Evolutionary conservation across 1,284 basidiomycete species (phyloP).

Genomic region (Leccinum griseonigrum): DNA sequence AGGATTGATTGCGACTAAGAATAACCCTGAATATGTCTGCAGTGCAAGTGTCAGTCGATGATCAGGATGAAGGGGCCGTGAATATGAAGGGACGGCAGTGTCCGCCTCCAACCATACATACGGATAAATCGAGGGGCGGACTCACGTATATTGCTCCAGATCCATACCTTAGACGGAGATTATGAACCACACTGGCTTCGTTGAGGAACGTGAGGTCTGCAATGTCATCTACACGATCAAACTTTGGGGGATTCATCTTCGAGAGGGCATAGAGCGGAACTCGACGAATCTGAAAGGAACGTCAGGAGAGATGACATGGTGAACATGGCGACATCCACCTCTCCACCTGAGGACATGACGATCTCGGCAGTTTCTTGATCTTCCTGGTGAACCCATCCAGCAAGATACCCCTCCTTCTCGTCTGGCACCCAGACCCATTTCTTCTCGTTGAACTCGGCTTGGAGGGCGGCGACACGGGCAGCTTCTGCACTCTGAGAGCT

Average conservation of each 20-base stretch:
- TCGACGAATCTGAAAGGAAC: slow-evolving; percentile 56
- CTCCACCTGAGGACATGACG: slow-evolving; percentile 77
- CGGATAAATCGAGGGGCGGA: slow-evolving; percentile 19
- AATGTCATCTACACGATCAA: slow-evolving; percentile 97
- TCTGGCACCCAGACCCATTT: slow-evolving; percentile 97
- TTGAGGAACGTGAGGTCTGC: slow-evolving; percentile 98
- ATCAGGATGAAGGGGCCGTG: slow-evolving; percentile 1
- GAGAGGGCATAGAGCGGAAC: slow-evolving; percentile 78
- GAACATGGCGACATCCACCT: slow-evolving; percentile 44
- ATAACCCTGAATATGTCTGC: slow-evolving; percentile 93
- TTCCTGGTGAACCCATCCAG: slow-evolving; percentile 87
- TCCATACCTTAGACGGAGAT: slow-evolving; percentile 88
- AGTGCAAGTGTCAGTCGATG: slow-evolving; percentile 15
- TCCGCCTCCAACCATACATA: background rate
- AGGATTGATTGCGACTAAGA: slow-evolving; percentile 98
- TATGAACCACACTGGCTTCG: slow-evolving; percentile 98
- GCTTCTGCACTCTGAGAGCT: slow-evolving; percentile 67
- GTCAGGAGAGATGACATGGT: slow-evolving; percentile 14
- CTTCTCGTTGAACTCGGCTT: slow-evolving; percentile 96
- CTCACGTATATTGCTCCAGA: slow-evolving; percentile 94
- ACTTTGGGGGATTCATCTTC: slow-evolving; percentile 99
- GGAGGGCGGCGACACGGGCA: slow-evolving; percentile 78
- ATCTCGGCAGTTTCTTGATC: slow-evolving; percentile 77
- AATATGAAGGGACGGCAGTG: background rate
- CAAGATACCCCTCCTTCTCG: slow-evolving; percentile 84